A percentile compares a stretch with the other conserved stretches of the same genome.
phyloP scores from a whole-genome alignment of 1,284 basidiomycete genomes.

The Athelia psychrophila region DNA sequence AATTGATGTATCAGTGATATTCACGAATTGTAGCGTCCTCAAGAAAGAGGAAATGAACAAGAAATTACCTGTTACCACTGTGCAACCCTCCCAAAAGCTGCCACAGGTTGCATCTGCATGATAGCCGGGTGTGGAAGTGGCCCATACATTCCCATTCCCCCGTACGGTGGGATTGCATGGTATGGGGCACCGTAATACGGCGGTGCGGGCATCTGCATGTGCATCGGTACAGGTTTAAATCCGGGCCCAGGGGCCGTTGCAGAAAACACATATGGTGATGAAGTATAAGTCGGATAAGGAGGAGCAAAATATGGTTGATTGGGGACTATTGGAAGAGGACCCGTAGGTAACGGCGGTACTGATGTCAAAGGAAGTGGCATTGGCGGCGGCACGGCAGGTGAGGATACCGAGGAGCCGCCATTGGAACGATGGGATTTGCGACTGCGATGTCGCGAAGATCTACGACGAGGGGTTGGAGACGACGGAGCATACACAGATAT shows the following conservation, averaged over 20 bases:
- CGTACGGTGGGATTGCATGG: too few species aligned
- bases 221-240: neutral
- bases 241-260: neutral
- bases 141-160: too few species aligned
- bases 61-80: too few species aligned
- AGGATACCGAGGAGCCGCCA: neutral
- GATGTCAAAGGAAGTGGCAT: neutral
- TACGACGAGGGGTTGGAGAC: neutral
- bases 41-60: too few species aligned
- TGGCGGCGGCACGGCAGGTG: neutral
- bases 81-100: too few species aligned
- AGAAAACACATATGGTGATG: neutral
- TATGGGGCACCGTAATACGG: neutral
- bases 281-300: neutral
- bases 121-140: too few species aligned
- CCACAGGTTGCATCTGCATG: too few species aligned
- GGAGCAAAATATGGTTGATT: neutral
- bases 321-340: too few species aligned
- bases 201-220: neutral
- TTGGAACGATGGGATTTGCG: neutral
- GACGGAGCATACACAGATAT: neutral
- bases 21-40: too few species aligned
- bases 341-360: neutral
- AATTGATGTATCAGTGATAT: too few species aligned
- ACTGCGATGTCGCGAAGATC: neutral